phyloP scores from a whole-genome alignment of 2,329 filamentous ascomycete species.

The Ceratocystiopsis minuta region DNA sequence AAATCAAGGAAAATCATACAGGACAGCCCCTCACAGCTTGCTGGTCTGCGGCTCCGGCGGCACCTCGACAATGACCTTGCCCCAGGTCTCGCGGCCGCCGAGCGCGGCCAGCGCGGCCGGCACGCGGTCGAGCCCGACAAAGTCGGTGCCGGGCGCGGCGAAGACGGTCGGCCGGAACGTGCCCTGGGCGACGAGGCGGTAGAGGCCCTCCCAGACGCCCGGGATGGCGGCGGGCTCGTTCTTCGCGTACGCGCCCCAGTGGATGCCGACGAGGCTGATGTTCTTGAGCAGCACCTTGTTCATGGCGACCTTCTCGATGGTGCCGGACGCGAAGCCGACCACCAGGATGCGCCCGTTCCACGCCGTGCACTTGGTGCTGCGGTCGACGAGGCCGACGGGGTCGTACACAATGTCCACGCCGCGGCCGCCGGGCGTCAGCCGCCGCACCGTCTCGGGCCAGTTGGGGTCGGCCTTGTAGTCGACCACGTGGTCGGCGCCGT shows the following conservation, averaged over 20 bases:
- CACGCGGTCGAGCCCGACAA: conserved; percentile 45
- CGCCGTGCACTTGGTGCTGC: conserved; percentile 74
- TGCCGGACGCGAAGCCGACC: conserved; percentile 73
- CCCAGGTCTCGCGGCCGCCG: conserved; percentile 74
- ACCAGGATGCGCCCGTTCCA: conserved; percentile 85
- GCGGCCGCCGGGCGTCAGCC: conserved; percentile 50
- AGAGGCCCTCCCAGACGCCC: conserved; percentile 67
- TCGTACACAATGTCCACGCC: conserved; percentile 92
- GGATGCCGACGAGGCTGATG: conserved; percentile 71
- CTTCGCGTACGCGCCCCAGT: conserved; percentile 73
- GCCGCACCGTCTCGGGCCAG: conserved; percentile 55
- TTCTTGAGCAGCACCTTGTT: conserved; percentile 92
- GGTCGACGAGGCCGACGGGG: conserved; percentile 76
- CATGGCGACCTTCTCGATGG: conserved; percentile 80
- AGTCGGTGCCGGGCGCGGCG: conserved; percentile 45
- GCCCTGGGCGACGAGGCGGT: conserved; percentile 55
- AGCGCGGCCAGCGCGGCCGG: conserved; percentile 26
- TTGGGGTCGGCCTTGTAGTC: conserved; percentile 51
- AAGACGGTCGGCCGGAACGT: conserved; percentile 74
- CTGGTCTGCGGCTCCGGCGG: conserved; percentile 42
- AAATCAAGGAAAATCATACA: neutral
- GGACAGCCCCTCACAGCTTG: conserved; percentile 25
- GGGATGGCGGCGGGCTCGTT: conserved; percentile 54
- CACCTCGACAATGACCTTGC: conserved; percentile 84
- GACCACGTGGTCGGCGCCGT: conserved; percentile 69